Conservation (phyloP, 192 early-diverging fungal genomes). For the Gorgonomyces haynaldii region DNA sequence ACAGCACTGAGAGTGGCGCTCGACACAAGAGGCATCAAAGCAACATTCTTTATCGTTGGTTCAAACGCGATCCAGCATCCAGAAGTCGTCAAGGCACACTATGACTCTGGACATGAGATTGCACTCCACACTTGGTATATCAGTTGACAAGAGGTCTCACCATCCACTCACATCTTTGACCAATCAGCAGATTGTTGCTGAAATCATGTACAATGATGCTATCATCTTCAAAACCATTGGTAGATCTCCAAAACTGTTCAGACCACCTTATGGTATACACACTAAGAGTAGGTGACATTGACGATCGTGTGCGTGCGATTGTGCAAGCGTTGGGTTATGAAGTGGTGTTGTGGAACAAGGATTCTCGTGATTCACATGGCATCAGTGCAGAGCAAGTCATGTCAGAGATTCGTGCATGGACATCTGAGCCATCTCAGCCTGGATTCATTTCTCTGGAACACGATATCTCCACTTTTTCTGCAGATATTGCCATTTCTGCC, state of each 20-base stretch:
- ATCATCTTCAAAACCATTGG: conserved; percentile 28
- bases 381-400: too few relatives aligned
- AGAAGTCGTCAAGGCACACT: conserved; percentile 31
- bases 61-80: conserved; percentile 31
- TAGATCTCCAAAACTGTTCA: conserved; percentile 39
- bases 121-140: too few relatives aligned
- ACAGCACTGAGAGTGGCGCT: too few relatives aligned
- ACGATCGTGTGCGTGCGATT: conserved; percentile 61
- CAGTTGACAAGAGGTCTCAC: neutral
- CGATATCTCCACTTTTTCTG: too few relatives aligned
- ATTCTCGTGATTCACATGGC: neutral
- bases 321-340: conserved; percentile 40
- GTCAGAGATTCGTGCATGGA: too few relatives aligned
- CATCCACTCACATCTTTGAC: conserved; percentile 22
- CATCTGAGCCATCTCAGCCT: too few relatives aligned
- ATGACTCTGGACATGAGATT: conserved; percentile 48
- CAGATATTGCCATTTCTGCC: too few relatives aligned
- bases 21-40: too few relatives aligned
- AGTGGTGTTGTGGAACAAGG: neutral
- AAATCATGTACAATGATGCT: conserved; percentile 53
- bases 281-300: conserved; percentile 59
- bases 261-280: conserved; percentile 50
- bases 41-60: conserved; percentile 60
- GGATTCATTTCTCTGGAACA: too few relatives aligned
- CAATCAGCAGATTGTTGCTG: conserved; percentile 47